Evolutionary conservation across 345 rosid genomes (phyloP).

Genomic region (Crucihimalaya himalaica): DNA sequence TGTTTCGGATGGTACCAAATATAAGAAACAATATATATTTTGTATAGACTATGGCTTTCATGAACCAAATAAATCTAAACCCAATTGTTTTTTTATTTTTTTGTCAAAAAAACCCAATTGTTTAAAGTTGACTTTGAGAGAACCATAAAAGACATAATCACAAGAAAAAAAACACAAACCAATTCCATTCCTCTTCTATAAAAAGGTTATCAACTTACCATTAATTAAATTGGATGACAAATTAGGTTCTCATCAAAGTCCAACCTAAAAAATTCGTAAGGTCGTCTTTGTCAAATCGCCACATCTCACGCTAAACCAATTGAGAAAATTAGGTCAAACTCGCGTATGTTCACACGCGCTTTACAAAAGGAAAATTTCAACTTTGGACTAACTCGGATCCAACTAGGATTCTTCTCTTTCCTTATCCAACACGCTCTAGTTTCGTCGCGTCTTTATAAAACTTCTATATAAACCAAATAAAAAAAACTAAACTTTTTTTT

Average conservation of each 20-base stretch:
- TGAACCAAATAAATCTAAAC: neutral
- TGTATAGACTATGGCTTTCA: neutral
- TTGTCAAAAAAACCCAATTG: too few relatives aligned
- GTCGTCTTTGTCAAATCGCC: slow-evolving; percentile 22
- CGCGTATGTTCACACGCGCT: slow-evolving; percentile 12
- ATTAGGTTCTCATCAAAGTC: slow-evolving; percentile 20
- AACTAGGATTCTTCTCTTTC: slow-evolving; percentile 33
- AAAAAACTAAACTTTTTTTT: neutral
- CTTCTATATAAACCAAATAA: neutral
- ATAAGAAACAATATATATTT: neutral
- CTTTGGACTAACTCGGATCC: slow-evolving; percentile 23
- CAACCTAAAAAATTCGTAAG: slow-evolving; percentile 7
- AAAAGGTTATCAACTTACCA: neutral
- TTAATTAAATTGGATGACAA: neutral
- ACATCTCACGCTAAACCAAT: slow-evolving; percentile 29
- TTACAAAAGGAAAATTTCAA: slow-evolving; percentile 25
- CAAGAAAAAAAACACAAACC: neutral
- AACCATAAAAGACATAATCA: neutral
- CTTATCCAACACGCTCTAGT: slow-evolving; percentile 37
- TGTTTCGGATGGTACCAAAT: neutral
- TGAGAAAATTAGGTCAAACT: slow-evolving; percentile 10
- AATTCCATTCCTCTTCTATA: neutral
- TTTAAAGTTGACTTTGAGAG: neutral
- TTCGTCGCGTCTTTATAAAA: slow-evolving; percentile 40
- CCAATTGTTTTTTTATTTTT: too few relatives aligned